Conservation (phyloP, 202 grass and related monocot species). For the Schoenoplectus tabernaemontani region DNA sequence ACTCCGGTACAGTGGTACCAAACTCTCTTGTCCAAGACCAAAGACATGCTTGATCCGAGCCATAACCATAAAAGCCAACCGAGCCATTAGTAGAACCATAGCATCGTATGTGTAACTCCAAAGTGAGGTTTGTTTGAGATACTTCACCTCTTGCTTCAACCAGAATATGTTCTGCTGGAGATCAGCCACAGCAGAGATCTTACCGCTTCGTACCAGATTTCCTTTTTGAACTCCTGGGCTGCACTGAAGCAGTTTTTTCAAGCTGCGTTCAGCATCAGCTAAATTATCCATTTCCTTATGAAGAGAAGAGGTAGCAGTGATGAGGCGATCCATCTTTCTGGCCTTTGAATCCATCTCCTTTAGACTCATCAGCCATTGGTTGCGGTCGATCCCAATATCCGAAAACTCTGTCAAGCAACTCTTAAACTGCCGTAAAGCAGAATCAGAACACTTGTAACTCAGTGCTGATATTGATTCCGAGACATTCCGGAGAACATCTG, state of each 20-base stretch:
- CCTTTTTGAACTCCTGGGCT: constrained; percentile 3
- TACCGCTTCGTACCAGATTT: constrained; percentile 35
- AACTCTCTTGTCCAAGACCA: constrained; percentile 23
- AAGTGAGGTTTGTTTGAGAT: constrained; percentile 63
- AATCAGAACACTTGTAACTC: constrained; percentile 44
- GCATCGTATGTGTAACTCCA: constrained; percentile 65
- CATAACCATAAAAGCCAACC: constrained; percentile 47
- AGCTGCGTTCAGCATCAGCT: constrained; percentile 44
- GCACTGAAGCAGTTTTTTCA: constrained; percentile 46
- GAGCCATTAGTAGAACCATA: constrained; percentile 41
- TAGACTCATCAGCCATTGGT: constrained; percentile 51
- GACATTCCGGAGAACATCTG: constrained; percentile 46
- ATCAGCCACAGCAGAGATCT: constrained; percentile 49
- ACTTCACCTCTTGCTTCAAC: constrained; percentile 80
- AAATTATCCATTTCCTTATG: constrained; percentile 71
- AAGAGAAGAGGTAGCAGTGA: constrained; percentile 36
- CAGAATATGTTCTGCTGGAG: constrained; percentile 75
- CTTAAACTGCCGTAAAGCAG: constrained; percentile 34
- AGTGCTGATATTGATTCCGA: constrained; percentile 36
- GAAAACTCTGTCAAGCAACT: constrained; percentile 44
- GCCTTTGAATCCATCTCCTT: constrained; percentile 69
- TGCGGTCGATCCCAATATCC: constrained; percentile 40
- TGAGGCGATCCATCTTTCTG: constrained; percentile 56
- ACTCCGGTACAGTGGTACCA: constrained; percentile 38
- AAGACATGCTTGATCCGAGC: constrained; percentile 64